Percentiles rank a stretch among this genome's conserved stretches.
These are phyloP conservation scores for Termitomyces sp. DNA, from an alignment of 768 basidiomycete genomes.

Conservation along the genomic window DNA sequence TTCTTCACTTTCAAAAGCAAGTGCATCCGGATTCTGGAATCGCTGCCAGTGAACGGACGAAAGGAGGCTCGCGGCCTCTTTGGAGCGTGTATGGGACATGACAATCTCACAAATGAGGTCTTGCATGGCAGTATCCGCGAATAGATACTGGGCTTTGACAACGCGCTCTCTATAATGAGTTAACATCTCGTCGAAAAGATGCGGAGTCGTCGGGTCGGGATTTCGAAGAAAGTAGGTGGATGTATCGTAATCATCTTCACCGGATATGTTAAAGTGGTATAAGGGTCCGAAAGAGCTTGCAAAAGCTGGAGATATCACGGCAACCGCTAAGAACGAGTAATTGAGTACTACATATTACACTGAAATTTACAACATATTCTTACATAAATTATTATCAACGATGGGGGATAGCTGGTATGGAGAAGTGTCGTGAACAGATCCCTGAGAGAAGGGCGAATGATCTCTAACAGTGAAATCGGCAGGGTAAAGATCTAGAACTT, in stretches of 20 bases:
- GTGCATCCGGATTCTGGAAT: conserved; percentile 15
- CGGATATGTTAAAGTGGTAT: conserved; percentile 9
- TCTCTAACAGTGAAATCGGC: conserved; percentile 11
- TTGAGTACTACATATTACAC: conserved; percentile 69
- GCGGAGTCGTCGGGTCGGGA: conserved; percentile 14
- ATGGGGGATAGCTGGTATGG: conserved; percentile 13
- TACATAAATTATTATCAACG: conserved; percentile 56
- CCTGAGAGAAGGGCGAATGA: conserved; percentile 18
- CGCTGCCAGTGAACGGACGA: conserved; percentile 48
- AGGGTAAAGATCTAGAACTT: conserved; percentile 10
- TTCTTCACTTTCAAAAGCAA: conserved; percentile 21
- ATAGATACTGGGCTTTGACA: conserved; percentile 63
- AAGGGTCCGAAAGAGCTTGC: conserved; percentile 23
- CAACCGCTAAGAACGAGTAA: conserved; percentile 18
- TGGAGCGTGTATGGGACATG: conserved; percentile 37
- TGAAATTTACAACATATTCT: conserved; percentile 62
- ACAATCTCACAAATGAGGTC: conserved; percentile 48
- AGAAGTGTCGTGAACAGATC: conserved; percentile 15
- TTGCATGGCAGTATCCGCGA: conserved; percentile 47
- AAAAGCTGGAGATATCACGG: conserved; percentile 18
- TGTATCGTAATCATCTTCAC: conserved; percentile 2
- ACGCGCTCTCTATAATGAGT: conserved; percentile 56
- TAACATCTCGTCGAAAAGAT: conserved; percentile 23
- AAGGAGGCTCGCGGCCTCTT: conserved; percentile 57
- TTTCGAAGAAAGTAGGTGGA: not conserved